These are phyloP conservation scores for Podosphaera aphanis DNA, from an alignment of 2,329 filamentous ascomycete species.

Conservation along the genomic window DNA sequence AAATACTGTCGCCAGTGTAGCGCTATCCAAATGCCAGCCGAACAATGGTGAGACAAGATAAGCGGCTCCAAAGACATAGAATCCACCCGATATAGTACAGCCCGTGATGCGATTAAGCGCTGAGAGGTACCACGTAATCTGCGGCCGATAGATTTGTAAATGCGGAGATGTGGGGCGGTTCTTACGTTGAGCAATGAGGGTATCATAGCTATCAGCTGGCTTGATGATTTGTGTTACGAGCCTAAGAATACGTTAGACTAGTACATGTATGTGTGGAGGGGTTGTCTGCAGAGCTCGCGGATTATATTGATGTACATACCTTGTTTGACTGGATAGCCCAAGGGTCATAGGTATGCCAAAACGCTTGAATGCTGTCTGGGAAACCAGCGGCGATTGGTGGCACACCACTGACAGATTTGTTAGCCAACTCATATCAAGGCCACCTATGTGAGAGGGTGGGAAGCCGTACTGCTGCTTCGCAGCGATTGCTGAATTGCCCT, in stretches of 20 bases:
- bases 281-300: not conserved
- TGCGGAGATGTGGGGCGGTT: constrained; percentile 46
- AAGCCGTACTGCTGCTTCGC: constrained; percentile 16
- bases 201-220: constrained; percentile 22
- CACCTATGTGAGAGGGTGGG: not conserved
- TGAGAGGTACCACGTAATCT: constrained; percentile 44
- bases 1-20: constrained; percentile 38
- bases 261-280: not conserved
- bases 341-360: constrained; percentile 20
- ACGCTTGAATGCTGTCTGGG: constrained; percentile 19
- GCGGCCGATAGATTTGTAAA: constrained; percentile 44
- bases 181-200: constrained; percentile 45
- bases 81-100: constrained; percentile 29
- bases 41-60: constrained; percentile 42
- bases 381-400: constrained; percentile 19
- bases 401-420: constrained; percentile 19
- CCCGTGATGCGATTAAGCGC: constrained; percentile 42
- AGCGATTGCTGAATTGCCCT: constrained; percentile 21
- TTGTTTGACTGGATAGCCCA: constrained; percentile 21
- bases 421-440: not conserved
- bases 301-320: constrained; percentile 17
- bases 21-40: constrained; percentile 44
- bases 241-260: constrained; percentile 15
- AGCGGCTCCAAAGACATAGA: constrained; percentile 43
- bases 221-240: constrained; percentile 23